Base-by-base conservation (phyloP, 2,329 filamentous ascomycete species). In the Metarhizium humberi region DNA sequence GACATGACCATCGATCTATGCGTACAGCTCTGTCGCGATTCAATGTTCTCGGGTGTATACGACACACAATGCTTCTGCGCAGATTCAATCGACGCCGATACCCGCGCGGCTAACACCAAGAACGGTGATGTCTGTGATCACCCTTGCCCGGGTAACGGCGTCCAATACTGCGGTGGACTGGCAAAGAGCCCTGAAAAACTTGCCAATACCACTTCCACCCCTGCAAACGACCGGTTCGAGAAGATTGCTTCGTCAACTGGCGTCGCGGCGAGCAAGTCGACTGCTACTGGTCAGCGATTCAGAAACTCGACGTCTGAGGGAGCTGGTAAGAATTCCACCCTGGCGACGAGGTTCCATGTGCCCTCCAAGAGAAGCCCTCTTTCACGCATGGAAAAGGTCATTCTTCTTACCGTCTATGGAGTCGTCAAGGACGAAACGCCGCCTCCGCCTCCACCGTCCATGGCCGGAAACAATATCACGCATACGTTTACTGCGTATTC, bases 51-150 rank as follows among this genome's bases (percentile, higher is more conserved):
- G 2, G 76, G 73, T 52, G 58, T 76, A 45, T 72, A 67, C 29
- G 64, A 68, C 32, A 72, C 66, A 11, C 65, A 64, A 25, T 79
- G 77, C 61, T 77, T 75, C 64, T 80, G 77, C 55, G 74, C 75
- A 38, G 65, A 71, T 13, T 56, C 53, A 2, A 65, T 79, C 18
- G 73, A 74, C 42, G 63, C 65, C 4, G 67, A 70, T 48, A 73
- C 75, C n/a, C 66, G 60, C 13, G 70, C 74, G 13, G 50, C 51
- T 18, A 50, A 54, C 29, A 29, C 29, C 7, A 29, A 55, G 3
- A 50, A 52, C 43, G 57, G 58, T 71, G 1, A 52, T 57, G 2
- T 63, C 63, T 47, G 77, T 58, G 60, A 72, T 53, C 59, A 61
- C 2, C 62, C 64, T 0, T 79, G 77, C 56, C 73, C 76, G 0